Evolutionary conservation across 768 basidiomycete genomes (phyloP), one percentile per base, ranked within the genome.

Genomic region (Rubroboletus pulcherrimus): DNA sequence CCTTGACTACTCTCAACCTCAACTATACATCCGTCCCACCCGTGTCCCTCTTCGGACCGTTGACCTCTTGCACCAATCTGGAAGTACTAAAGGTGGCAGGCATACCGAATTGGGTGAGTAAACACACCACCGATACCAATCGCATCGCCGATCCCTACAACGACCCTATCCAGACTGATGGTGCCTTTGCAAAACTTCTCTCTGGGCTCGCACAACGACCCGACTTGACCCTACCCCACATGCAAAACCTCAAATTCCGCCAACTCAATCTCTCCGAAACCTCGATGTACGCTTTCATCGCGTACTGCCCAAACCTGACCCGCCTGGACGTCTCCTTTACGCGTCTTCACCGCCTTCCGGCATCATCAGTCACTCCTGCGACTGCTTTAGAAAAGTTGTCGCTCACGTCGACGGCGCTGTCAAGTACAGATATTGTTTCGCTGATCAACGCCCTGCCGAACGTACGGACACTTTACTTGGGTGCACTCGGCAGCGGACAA

Each of bases 301-400:
- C 67, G 0, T 58, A 74, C 17, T 84, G 77, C 57, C 84, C 85
- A 3, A 74, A 77, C 47, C 58, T 89, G 19, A 67, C 68, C 37
- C 78, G 79, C 26, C 71, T 89, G 14, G 87, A 89, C 58, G 60
- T 85, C 15, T 87, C 87, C 6, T 89, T 86, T 69, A 89, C 86
- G 2, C 61, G 62, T 14, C 64, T 85, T 33, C 79, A 72, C 43
- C 79, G 76, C 41, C 73, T 72, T n/a, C 55, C 64, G 4, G 43
- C 48, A 7, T 33, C 49, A 9, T 31, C 37, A n/a, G 24, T 29
- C 19, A 24, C 30, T 4, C 7, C 51, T 31, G 33, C 54, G 3
- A 48, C 62, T 38, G 42, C 63, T 5, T 68, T 89, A 30, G 79
- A 84, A 59, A 89, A 89, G 62, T 70, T 89, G n/a, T 80, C 79